Base-by-base conservation (phyloP, 352 stramenopile species). In the Phytophthora meadii region DNA sequence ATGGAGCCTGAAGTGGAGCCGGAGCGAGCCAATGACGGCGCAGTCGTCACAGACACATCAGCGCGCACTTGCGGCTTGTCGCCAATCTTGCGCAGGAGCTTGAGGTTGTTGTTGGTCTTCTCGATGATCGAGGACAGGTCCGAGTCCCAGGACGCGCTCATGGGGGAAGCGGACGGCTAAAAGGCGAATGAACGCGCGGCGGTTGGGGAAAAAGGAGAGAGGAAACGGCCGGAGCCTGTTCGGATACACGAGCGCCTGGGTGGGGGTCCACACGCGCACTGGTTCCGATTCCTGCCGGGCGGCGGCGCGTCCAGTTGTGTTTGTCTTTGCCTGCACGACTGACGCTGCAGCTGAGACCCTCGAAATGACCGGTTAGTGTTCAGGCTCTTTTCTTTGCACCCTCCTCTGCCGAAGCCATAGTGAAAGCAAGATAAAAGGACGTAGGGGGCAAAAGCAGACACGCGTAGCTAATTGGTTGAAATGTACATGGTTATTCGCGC, bases 61-160 rank as follows among this genome's bases (percentile, higher is more conserved):
- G 55, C 54, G 15, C 77, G 46, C 46, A 86, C 84, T 2, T 79
- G 63, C 41, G 81, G 81, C 68, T 89, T 90, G 66, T 93, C 82
- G 49, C 87, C 84, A 42, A 93, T 92, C 54, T 85, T 84, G 10
- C 87, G 84, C 59, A 93, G 72, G 34, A 93, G 74, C 70, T 92
- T 92, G 54, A 93, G 79, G 72, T 93, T 95, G 60, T 90, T 87
- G 67, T 93, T 94, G 54, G 87, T 94, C 73, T 94, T 93, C 57
- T 94, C 87, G 48, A 94, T 93, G 81, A 93, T 93, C 11, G 87
- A 92, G 45, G 86, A 89, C 51, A 95, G 64, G 55, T 95, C 87
- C 52, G 82, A 83, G 65, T 95, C 84, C 87, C 87, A 95, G 32
- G 90, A 84, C 58, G 87, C 71, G 65, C 81, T 92, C 82, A 93